Percentiles rank a stretch among this genome's conserved stretches.
These are phyloP conservation scores for Exophiala sp. DNA, from an alignment of 2,329 filamentous ascomycete species.

Conservation along the genomic window DNA sequence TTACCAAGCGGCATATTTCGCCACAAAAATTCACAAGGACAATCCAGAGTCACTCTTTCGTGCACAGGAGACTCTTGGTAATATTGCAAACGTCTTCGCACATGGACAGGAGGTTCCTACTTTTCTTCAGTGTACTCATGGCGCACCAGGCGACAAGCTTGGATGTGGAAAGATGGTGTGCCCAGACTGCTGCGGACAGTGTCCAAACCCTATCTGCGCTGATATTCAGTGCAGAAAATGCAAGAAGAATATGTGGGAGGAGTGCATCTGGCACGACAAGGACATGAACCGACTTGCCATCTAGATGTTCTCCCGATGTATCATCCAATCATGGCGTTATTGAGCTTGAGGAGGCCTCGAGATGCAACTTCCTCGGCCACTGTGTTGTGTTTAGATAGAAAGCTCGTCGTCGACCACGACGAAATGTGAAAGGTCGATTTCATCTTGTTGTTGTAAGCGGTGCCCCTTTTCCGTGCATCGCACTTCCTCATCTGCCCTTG, in stretches of 20 bases:
- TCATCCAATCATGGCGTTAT: background rate
- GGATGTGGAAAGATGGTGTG: constrained; percentile 35
- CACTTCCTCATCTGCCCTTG: background rate
- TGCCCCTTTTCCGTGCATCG: background rate
- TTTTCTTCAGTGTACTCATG: constrained; percentile 34
- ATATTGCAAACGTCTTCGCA: constrained; percentile 28
- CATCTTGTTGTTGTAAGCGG: background rate
- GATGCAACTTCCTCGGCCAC: background rate
- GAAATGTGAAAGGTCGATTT: background rate
- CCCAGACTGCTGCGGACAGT: constrained; percentile 35
- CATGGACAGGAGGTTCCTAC: constrained; percentile 32
- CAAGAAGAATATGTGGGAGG: constrained; percentile 34
- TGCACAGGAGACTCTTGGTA: constrained; percentile 25
- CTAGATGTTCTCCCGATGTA: background rate
- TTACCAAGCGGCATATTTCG: constrained; percentile 26
- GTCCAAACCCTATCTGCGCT: constrained; percentile 33
- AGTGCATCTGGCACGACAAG: constrained; percentile 35
- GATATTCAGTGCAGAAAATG: constrained; percentile 37
- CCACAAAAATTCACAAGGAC: constrained; percentile 18
- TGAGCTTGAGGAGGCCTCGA: background rate
- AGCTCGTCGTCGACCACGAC: no score
- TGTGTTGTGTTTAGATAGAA: no score
- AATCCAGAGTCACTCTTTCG: constrained; percentile 11
- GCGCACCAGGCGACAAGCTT: constrained; percentile 22
- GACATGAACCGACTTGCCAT: constrained; percentile 12